phyloP scores from a whole-genome alignment of 441 rosid genomes.

The Sinapis alba region DNA sequence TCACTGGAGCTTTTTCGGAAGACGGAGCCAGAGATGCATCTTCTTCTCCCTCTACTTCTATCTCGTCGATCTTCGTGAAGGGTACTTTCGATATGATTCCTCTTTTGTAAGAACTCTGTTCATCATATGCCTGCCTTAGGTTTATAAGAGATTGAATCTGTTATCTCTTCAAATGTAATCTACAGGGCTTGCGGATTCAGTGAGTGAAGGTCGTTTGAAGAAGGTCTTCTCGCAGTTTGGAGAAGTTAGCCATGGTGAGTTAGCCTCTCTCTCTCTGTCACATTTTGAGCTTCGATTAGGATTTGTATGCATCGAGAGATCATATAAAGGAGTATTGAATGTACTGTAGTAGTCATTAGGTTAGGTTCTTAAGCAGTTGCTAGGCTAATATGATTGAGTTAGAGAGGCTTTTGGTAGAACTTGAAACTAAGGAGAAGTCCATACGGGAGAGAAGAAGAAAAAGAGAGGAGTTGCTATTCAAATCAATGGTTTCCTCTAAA shows the following conservation, averaged over 20 bases:
- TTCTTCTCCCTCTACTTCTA: slow-evolving; percentile 26
- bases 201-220: slow-evolving; percentile 54
- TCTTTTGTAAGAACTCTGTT: neutral
- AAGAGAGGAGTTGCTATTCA: too few species aligned
- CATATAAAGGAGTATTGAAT: neutral
- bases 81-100: slow-evolving; percentile 30
- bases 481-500: too few species aligned
- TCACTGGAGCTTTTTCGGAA: slow-evolving; percentile 8
- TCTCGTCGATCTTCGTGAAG: slow-evolving; percentile 47
- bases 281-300: slow-evolving; percentile 8
- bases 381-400: neutral
- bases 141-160: neutral
- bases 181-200: slow-evolving; percentile 54
- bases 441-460: neutral
- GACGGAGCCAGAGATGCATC: slow-evolving; percentile 9
- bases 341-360: neutral
- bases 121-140: neutral
- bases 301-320: neutral
- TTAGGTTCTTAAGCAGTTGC: neutral
- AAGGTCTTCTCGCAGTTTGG: slow-evolving; percentile 55
- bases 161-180: neutral
- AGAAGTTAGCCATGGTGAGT: slow-evolving; percentile 56
- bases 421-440: neutral
- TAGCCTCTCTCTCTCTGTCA: neutral
- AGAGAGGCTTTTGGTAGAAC: neutral